Conservation (phyloP, 2,329 filamentous ascomycete species). For the Pyricularia grisea region DNA sequence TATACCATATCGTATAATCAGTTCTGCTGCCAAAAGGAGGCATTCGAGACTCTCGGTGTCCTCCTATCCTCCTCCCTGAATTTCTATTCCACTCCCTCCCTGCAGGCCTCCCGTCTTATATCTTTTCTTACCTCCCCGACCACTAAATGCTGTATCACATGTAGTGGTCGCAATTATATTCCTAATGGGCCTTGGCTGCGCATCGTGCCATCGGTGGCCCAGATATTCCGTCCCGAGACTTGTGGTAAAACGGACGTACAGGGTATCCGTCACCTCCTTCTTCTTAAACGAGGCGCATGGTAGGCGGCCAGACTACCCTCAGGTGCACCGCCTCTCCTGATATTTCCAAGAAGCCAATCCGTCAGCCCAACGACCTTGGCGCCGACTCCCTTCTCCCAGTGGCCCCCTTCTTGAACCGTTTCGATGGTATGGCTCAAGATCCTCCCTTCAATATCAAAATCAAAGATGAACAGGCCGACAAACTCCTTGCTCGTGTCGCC, state of each 20-base stretch:
- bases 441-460: constrained; percentile 81
- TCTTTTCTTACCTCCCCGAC: no score
- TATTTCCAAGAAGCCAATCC: constrained; percentile 84
- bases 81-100: no score
- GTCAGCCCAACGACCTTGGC: constrained; percentile 84
- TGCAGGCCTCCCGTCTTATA: no score
- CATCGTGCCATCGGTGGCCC: neutral
- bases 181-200: neutral
- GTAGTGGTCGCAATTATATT: no score
- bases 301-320: neutral
- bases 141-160: no score
- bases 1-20: neutral
- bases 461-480: constrained; percentile 86
- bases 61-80: no score
- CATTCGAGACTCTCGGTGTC: neutral
- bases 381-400: constrained; percentile 73
- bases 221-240: no score
- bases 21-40: neutral
- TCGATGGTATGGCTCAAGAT: constrained; percentile 88
- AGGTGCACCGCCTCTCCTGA: constrained; percentile 29
- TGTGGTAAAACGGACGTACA: neutral
- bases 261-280: constrained; percentile 10
- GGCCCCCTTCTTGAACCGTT: constrained; percentile 73
- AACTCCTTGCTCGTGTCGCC: constrained; percentile 70
- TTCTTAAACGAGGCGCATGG: neutral